Conservation (phyloP, 495 filamentous ascomycete genomes). For the Hypoxylon rickii region DNA sequence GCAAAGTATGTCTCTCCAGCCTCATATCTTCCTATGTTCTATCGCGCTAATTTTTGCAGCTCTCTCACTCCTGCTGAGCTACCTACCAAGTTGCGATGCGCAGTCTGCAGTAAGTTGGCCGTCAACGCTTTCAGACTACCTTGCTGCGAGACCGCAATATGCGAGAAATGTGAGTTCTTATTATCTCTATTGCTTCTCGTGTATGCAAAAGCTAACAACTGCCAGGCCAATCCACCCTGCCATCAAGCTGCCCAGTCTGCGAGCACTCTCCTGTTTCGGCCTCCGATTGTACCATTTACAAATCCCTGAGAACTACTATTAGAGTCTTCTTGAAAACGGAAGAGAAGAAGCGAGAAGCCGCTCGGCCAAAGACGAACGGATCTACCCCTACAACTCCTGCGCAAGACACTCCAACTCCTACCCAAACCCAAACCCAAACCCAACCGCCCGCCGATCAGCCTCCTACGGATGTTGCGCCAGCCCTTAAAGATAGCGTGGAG, state of each 20-base stretch:
- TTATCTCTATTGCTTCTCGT: background rate
- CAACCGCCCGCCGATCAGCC: constrained; percentile 25
- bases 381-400: constrained; percentile 51
- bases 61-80: constrained; percentile 82
- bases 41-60: constrained; percentile 47
- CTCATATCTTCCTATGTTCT: background rate
- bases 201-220: constrained; percentile 32
- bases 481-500: constrained; percentile 13
- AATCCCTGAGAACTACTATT: constrained; percentile 83
- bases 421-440: constrained; percentile 26
- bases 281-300: constrained; percentile 87
- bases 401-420: constrained; percentile 37
- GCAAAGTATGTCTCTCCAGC: constrained; percentile 34
- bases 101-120: constrained; percentile 88
- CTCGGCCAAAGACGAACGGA: constrained; percentile 58
- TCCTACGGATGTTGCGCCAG: constrained; percentile 13
- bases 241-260: constrained; percentile 88
- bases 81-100: constrained; percentile 92
- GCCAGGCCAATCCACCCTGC: constrained; percentile 74
- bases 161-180: constrained; percentile 76
- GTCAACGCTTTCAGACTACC: constrained; percentile 87
- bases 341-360: constrained; percentile 76
- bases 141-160: constrained; percentile 95
- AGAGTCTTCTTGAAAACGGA: constrained; percentile 84
- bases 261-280: constrained; percentile 83